A percentile compares a stretch with the other conserved stretches of the same genome.
phyloP scores from a whole-genome alignment of 805 yeast genomes.

The Saccharomycopsis fermentans region DNA sequence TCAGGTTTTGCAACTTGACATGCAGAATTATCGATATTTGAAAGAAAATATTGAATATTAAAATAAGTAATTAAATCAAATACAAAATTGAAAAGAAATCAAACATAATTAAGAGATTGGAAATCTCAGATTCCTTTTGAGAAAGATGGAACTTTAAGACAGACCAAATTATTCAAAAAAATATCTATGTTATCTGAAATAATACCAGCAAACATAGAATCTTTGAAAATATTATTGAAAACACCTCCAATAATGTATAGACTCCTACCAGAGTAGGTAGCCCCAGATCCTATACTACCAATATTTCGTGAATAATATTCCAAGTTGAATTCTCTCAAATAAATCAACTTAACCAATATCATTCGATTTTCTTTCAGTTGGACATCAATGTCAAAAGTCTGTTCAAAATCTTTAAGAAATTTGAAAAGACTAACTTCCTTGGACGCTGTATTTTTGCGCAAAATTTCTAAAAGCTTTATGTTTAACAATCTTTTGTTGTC shows the following conservation, averaged over 20 bases:
- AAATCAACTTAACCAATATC: background rate
- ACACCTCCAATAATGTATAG: slow-evolving; percentile 5
- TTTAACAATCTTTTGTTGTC: background rate
- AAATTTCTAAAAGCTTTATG: background rate
- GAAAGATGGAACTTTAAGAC: background rate
- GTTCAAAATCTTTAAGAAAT: background rate
- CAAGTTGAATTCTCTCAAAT: slow-evolving; percentile 1
- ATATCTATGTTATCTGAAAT: background rate
- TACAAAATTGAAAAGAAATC: background rate
- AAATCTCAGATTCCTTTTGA: background rate
- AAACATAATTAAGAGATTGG: background rate
- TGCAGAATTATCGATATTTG: too few relatives aligned
- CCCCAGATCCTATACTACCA: background rate
- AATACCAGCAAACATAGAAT: background rate
- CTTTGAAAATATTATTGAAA: background rate
- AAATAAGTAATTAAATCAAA: background rate
- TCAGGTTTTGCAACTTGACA: too few relatives aligned
- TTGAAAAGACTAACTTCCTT: background rate
- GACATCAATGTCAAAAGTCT: background rate
- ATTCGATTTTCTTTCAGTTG: background rate
- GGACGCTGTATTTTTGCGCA: background rate
- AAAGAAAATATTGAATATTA: too few relatives aligned
- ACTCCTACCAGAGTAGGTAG: background rate
- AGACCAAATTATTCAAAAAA: background rate
- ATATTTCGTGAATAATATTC: background rate